phyloP scores from a whole-genome alignment of 2,329 filamentous ascomycete genomes.

The Pestalotiopsis sp. region DNA sequence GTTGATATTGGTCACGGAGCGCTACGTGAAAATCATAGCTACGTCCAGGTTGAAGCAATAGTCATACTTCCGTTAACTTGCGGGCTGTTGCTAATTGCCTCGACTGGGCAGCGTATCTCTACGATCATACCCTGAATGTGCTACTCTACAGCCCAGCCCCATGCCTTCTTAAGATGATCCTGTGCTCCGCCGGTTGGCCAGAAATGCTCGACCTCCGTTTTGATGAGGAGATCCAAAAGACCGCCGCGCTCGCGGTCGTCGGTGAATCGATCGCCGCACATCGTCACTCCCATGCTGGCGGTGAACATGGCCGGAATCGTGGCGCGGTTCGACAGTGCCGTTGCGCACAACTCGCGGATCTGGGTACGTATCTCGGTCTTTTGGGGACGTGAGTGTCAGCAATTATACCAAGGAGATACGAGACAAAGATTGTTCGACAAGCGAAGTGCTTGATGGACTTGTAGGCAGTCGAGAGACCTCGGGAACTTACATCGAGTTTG shows the following conservation, averaged over 20 bases:
- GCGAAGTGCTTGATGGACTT: background rate
- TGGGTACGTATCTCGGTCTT: constrained; percentile 6
- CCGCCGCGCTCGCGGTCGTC: constrained; percentile 1
- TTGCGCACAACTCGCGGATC: constrained; percentile 7
- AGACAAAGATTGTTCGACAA: too few relatives aligned
- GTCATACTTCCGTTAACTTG: too few relatives aligned
- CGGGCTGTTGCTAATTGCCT: too few relatives aligned
- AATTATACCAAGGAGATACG: background rate
- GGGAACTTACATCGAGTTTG: constrained; percentile 3
- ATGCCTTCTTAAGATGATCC: constrained; percentile 10
- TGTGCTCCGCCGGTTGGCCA: constrained; percentile 1
- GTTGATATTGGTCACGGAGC: too few relatives aligned
- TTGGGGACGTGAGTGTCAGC: background rate
- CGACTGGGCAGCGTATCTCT: too few relatives aligned
- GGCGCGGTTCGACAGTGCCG: background rate
- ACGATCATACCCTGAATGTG: too few relatives aligned
- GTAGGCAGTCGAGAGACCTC: background rate
- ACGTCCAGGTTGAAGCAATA: too few relatives aligned
- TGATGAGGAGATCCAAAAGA: constrained; percentile 1
- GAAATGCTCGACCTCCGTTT: background rate
- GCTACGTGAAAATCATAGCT: too few relatives aligned
- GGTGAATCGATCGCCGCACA: constrained; percentile 1
- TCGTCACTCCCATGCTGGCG: constrained; percentile 9
- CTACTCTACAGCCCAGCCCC: constrained; percentile 9
- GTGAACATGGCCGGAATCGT: constrained; percentile 12